A percentile compares a stretch with the other conserved stretches of the same genome.
Conservation (phyloP, 2,329 filamentous ascomycete species). For the Fusarium sterilihyphosum region DNA sequence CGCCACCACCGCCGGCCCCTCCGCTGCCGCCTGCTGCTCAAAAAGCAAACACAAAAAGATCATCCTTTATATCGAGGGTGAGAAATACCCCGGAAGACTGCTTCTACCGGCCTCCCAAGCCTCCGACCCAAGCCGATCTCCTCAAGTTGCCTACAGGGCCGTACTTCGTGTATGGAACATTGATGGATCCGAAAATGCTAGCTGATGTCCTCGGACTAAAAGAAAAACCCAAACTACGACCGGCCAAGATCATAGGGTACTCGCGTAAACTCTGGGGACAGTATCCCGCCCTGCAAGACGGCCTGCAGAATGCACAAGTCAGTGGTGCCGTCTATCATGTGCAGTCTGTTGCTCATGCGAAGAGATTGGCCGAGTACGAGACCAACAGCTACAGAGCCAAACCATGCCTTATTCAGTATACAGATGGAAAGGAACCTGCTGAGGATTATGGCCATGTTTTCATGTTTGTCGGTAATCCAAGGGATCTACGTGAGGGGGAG, state of each 20-base stretch:
- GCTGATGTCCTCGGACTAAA: background rate
- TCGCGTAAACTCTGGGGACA: conserved; percentile 1
- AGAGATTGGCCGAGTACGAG: conserved; percentile 1
- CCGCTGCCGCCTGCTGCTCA: background rate
- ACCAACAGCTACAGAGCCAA: background rate
- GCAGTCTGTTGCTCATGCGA: background rate
- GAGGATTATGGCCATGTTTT: background rate
- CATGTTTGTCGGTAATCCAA: background rate
- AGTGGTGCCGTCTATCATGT: background rate
- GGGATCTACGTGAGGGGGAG: background rate
- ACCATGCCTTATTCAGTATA: background rate
- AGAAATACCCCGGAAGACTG: background rate
- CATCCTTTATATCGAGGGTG: background rate
- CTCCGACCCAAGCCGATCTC: background rate
- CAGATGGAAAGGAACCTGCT: background rate
- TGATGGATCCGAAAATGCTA: conserved; percentile 2
- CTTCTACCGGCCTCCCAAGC: background rate
- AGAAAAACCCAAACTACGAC: background rate
- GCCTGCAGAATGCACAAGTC: background rate
- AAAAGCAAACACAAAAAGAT: fast-evolving
- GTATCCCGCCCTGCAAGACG: background rate
- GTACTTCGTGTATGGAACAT: conserved; percentile 9
- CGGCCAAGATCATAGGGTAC: background rate
- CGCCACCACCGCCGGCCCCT: background rate
- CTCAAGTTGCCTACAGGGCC: background rate